A percentile compares a stretch with the other conserved stretches of the same genome.
Conservation (phyloP, 148 eudicot species). For the Cornus controversa region DNA sequence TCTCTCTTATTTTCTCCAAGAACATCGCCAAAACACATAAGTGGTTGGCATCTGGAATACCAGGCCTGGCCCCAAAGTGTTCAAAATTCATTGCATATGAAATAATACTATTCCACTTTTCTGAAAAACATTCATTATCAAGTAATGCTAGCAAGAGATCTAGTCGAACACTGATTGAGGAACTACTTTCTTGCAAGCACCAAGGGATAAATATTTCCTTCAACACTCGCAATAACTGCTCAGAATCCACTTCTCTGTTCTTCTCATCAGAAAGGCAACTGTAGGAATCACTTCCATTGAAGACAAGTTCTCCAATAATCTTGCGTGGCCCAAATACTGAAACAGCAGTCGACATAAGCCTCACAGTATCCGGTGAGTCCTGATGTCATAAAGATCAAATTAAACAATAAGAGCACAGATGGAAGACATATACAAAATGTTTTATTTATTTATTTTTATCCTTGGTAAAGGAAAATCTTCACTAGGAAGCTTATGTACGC, state of each 20-base stretch:
- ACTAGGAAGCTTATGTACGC: neutral
- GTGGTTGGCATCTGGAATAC: conserved; percentile 22
- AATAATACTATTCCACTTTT: conserved; percentile 74
- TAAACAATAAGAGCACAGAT: conserved; percentile 13
- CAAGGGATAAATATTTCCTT: conserved; percentile 64
- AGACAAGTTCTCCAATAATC: conserved; percentile 41
- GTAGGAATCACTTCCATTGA: conserved; percentile 18
- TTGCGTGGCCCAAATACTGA: conserved; percentile 72
- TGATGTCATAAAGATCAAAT: conserved; percentile 28
- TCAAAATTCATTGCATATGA: conserved; percentile 42
- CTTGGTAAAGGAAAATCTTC: neutral
- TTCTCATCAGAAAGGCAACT: conserved; percentile 21
- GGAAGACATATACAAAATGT: neutral
- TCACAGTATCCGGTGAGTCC: conserved; percentile 68
- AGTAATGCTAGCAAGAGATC: conserved; percentile 82
- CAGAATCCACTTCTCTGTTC: conserved; percentile 28
- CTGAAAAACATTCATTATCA: conserved; percentile 59
- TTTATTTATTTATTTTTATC: no score
- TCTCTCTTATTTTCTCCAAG: conserved; percentile 57
- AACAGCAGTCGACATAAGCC: conserved; percentile 49
- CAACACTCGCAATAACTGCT: conserved; percentile 60
- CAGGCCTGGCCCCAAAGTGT: conserved; percentile 17
- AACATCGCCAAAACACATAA: conserved; percentile 50
- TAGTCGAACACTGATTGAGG: conserved; percentile 49
- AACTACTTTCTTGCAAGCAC: conserved; percentile 61